A percentile compares a stretch with the other conserved stretches of the same genome.
phyloP scores from a whole-genome alignment of 2,329 filamentous ascomycete species.

The Magnaporthiopsis poae region DNA sequence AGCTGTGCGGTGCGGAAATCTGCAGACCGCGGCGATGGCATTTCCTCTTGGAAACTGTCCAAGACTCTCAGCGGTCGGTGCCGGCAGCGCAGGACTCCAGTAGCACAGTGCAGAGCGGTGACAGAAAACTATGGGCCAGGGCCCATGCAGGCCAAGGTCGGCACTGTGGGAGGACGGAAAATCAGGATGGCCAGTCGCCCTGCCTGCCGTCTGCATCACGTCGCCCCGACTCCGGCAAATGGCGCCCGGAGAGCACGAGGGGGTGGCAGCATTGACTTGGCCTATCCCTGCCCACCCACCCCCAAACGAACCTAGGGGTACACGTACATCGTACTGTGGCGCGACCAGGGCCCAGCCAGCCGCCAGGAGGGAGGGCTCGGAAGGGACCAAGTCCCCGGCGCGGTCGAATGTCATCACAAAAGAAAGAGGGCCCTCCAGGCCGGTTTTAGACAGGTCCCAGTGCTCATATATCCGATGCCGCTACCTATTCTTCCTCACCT shows the following conservation, averaged over 20 bases:
- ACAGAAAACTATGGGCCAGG: background rate
- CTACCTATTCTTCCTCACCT: background rate
- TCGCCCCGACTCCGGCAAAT: background rate
- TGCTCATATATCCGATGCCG: background rate
- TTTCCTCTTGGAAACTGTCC: background rate
- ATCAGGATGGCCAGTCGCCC: background rate
- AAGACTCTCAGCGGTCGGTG: background rate
- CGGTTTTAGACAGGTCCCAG: background rate
- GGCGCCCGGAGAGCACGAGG: background rate
- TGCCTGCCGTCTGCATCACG: background rate
- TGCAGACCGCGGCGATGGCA: no score
- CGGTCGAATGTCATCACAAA: background rate
- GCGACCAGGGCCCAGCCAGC: background rate
- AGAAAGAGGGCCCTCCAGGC: background rate
- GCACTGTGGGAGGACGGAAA: background rate
- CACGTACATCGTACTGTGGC: background rate
- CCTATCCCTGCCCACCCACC: background rate
- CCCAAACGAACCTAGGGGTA: background rate
- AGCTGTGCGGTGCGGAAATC: no score
- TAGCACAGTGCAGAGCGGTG: background rate
- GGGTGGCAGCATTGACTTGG: background rate
- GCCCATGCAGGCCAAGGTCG: background rate
- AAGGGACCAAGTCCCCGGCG: background rate
- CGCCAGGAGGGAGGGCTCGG: background rate
- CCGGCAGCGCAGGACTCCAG: background rate